Base-by-base conservation (phyloP, 768 basidiomycete genomes). In the Lactarius hatsudake region DNA sequence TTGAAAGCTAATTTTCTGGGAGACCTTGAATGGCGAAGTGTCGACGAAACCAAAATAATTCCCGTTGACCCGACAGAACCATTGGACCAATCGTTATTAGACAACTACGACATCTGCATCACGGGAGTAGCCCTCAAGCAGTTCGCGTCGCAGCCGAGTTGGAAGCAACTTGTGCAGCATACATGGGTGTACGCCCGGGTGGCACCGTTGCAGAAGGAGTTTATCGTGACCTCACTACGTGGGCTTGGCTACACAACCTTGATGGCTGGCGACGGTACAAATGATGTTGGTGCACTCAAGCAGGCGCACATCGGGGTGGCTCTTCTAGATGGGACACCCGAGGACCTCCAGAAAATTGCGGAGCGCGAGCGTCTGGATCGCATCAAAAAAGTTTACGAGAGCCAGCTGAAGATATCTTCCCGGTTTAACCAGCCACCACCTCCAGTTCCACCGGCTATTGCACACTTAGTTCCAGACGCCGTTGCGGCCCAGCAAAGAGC, bases 121-220 rank as follows among this genome's bases (percentile, higher is more conserved):
- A 98, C 97, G 3, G 97, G 97, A 56, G 86, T 90, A 18, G 97
- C 97, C 5, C 84, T 99, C 79, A 92, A 89, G 75, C 94, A 95
- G 72, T 95, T 86, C 78, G 87, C 90, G 72, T 75, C 80, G n/a
- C 78, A 79, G 17, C 83, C 89, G 8, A 80, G 82, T n/a, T 94
- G 90, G 90, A 84, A 84, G 60, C 81, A 85, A 67, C 89, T 99
- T 56, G 91, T 97, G 2, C 93, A 95, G 72, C 88, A 97, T 74
- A 94, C 94, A 1, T 98, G 94, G 94, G 96, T 99, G 59, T 99
- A 99, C 71, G 97, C 97, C 30, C 94, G 96, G 38, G 96, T 98
- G 18, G 96, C 96, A 13, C 97, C 97, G 2, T 79, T 85, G 0
- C 97, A 98, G 76, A 99, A 99, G 79, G 97, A 99, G 76, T 86